Base-by-base conservation (phyloP, 139 green algal genomes). In the Chlamydomonas schloesseri region DNA sequence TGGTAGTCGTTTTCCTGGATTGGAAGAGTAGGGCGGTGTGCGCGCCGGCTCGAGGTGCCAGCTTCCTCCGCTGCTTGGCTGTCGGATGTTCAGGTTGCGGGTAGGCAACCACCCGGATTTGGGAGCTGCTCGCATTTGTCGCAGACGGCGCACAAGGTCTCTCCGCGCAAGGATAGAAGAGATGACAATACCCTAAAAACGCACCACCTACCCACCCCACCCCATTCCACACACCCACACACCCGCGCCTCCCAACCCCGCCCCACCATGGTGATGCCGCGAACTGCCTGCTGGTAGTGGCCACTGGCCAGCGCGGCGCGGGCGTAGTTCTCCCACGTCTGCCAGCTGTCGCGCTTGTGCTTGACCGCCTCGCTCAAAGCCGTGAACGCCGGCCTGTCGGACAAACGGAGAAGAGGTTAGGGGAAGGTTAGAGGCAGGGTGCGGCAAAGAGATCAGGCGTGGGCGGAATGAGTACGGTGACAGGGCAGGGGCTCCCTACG, bases 281-380 rank as follows among this genome's bases (percentile, higher is more conserved):
- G 82, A 53, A 88, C 90, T 1, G 91, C 90, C 0, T 82, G 65
- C 57, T 89, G 64, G 64, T 60, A 81, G 68, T 94, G 68, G 10
- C 80, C 65, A 20, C 90, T 82, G 58, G 89, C 75, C 67, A 90
- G 83, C 58, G 94, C 92, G 28, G 93, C 93, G 11, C 87, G 73
- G 0, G 93, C 94, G 64, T 97, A 97, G 87, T 99, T 99, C 82
- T 97, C 93, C 97, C 97, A 99, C 17, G 93, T 93, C 88, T 98
- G 96, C 97, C 97, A 99, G 89, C 79, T 95, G 70, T 96, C 93
- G 9, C 94, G 86, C 83, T 96, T 96, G 88, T 96, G 88, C 86
- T 94, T 95, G 21, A 95, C 75, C 0, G 94, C 92, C 88, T 98
- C 93, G 64, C 73, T 87, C 31, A 92, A 64, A 0, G 92, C 94